phyloP scores from a whole-genome alignment of 2,329 filamentous ascomycete species.

The Cladosporium sphaerospermum region DNA sequence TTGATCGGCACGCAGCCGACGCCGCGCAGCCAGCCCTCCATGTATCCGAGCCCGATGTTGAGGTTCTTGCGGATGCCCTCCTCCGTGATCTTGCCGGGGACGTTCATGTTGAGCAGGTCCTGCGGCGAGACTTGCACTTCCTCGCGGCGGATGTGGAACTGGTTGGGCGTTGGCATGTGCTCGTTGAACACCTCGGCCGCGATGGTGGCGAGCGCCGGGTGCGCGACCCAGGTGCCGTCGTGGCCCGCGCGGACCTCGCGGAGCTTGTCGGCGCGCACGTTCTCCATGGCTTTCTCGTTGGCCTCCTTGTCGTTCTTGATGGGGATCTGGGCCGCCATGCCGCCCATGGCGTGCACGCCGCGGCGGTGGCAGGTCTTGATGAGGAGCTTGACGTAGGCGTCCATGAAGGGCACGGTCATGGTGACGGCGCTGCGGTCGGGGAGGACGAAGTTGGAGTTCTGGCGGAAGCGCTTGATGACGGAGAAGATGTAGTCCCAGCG shows the following conservation, averaged over 20 bases:
- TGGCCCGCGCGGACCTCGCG: slow-evolving; percentile 92
- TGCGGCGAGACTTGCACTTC: slow-evolving; percentile 81
- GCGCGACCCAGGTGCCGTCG: slow-evolving; percentile 95
- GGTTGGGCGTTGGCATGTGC: slow-evolving; percentile 97
- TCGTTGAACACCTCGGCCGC: slow-evolving; percentile 93
- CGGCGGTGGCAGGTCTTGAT: slow-evolving; percentile 97
- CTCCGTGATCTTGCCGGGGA: slow-evolving; percentile 86
- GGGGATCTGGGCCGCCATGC: slow-evolving; percentile 97
- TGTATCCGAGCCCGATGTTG: slow-evolving; percentile 92
- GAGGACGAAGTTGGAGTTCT: slow-evolving; percentile 86
- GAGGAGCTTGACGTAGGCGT: slow-evolving; percentile 90
- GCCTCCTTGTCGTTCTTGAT: slow-evolving; percentile 91
- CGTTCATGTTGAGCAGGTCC: slow-evolving; percentile 96
- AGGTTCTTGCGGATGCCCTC: slow-evolving; percentile 96
- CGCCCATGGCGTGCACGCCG: slow-evolving; percentile 97
- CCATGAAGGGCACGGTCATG: slow-evolving; percentile 98
- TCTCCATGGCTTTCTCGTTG: slow-evolving; percentile 92
- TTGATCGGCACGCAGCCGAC: slow-evolving; percentile 97
- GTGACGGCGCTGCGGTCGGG: slow-evolving; percentile 87
- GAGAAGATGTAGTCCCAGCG: slow-evolving; percentile 99
- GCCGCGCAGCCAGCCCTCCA: slow-evolving; percentile 96
- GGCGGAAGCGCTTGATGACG: slow-evolving; percentile 98
- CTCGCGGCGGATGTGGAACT: slow-evolving; percentile 83
- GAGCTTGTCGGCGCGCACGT: slow-evolving; percentile 89
- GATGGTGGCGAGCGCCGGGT: slow-evolving; percentile 83